These are phyloP conservation scores for Diaporthe nobilis DNA, from an alignment of 2,329 filamentous ascomycete species.

Conservation along the genomic window DNA sequence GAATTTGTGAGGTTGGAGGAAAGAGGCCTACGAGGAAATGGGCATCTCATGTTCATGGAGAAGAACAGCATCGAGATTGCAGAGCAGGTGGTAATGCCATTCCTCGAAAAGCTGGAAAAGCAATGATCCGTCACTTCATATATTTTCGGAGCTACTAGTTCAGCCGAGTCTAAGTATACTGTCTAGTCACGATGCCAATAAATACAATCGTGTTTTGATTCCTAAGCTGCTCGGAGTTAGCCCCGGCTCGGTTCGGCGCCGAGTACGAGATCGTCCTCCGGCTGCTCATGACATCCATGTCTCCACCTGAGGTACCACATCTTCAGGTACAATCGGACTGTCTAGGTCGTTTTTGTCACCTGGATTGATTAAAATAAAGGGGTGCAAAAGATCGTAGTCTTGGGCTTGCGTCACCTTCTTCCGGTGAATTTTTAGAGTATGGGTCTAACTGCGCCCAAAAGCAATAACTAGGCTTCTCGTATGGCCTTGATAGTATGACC, in stretches of 20 bases:
- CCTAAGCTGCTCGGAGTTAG: not conserved
- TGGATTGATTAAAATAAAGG: not conserved
- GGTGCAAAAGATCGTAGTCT: not conserved
- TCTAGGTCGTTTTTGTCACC: not conserved
- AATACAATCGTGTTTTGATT: not conserved
- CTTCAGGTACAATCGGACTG: not conserved
- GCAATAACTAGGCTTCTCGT: not conserved
- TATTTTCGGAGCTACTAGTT: not conserved
- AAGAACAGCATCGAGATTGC: constrained; percentile 59
- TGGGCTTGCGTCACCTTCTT: constrained; percentile 1
- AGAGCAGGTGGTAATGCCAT: not conserved
- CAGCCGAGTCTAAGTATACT: not conserved
- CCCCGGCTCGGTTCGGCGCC: not conserved
- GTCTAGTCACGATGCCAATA: too few relatives aligned
- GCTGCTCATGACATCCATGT: not conserved
- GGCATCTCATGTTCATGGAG: constrained; percentile 64
- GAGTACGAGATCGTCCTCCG: not conserved
- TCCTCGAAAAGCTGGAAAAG: constrained; percentile 3
- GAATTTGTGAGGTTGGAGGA: constrained; percentile 59
- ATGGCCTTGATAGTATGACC: not conserved
- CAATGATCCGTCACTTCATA: not conserved
- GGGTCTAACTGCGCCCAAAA: not conserved
- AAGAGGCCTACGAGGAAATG: constrained; percentile 59
- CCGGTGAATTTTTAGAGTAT: not conserved
- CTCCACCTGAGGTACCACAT: not conserved